Conservation (phyloP, 352 stramenopile species). For the Aphanomyces invadans region DNA sequence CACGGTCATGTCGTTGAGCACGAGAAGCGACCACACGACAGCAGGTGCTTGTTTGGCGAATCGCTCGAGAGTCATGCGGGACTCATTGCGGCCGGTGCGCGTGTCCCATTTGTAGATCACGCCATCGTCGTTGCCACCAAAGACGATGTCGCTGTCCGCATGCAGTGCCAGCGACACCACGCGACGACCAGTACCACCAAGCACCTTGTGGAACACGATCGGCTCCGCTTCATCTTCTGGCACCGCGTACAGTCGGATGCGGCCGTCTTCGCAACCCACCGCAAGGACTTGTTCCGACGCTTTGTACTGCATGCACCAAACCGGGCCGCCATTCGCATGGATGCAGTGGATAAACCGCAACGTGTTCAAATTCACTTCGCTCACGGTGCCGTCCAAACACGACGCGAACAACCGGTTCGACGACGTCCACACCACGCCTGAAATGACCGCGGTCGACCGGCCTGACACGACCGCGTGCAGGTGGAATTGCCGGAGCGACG, state of each 20-base stretch:
- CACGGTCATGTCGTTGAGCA: conserved; percentile 87
- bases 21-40: conserved; percentile 85
- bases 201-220: conserved; percentile 77
- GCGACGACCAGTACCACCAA: conserved; percentile 63
- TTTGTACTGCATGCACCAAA: conserved; percentile 83
- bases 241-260: conserved; percentile 84
- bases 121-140: conserved; percentile 77
- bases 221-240: conserved; percentile 38
- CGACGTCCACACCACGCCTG: conserved; percentile 53
- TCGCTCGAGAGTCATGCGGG: conserved; percentile 69
- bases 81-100: conserved; percentile 62
- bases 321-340: conserved; percentile 81
- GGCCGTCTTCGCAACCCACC: conserved; percentile 85
- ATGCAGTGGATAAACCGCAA: conserved; percentile 67
- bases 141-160: conserved; percentile 57
- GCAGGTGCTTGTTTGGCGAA: conserved; percentile 53
- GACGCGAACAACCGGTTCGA: conserved; percentile 52
- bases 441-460: conserved; percentile 55
- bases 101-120: conserved; percentile 86
- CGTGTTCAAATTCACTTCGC: conserved; percentile 70
- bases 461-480: conserved; percentile 60
- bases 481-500: conserved; percentile 53
- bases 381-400: conserved; percentile 65
- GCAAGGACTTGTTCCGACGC: conserved; percentile 50
- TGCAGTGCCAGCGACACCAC: conserved; percentile 84